phyloP scores from a whole-genome alignment of 139 green algal genomes.

The Ettlia oleoabundans region DNA sequence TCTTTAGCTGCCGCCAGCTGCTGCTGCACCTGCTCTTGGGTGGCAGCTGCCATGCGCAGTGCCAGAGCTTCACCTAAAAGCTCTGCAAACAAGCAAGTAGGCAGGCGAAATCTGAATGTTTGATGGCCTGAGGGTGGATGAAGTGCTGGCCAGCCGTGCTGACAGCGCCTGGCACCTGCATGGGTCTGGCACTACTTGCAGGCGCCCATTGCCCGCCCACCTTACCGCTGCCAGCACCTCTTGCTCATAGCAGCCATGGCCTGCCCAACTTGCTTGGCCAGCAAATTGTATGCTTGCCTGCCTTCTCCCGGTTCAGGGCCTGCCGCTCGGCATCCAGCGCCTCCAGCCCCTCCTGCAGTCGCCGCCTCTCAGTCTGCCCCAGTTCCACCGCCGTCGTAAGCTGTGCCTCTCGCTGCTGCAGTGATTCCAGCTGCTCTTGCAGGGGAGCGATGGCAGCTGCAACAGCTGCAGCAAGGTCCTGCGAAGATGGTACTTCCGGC shows the following conservation, averaged over 20 bases:
- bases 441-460: background rate
- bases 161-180: too few relatives aligned
- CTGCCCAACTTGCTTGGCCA: too few relatives aligned
- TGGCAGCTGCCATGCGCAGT: slow-evolving; percentile 5
- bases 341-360: slow-evolving; percentile 31
- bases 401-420: slow-evolving; percentile 8
- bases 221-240: too few relatives aligned
- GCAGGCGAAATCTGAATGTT: too few relatives aligned
- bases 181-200: too few relatives aligned
- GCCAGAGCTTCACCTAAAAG: slow-evolving; percentile 37
- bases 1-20: background rate
- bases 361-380: background rate
- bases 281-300: too few relatives aligned
- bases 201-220: too few relatives aligned
- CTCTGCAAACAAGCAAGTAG: background rate
- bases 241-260: too few relatives aligned
- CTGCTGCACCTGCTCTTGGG: slow-evolving; percentile 8
- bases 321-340: slow-evolving; percentile 24
- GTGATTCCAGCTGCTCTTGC: background rate
- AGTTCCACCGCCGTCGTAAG: background rate
- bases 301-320: slow-evolving; percentile 49
- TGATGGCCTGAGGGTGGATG: too few relatives aligned
- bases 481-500: background rate
- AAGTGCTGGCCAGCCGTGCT: too few relatives aligned
- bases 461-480: background rate